Evolutionary conservation across 192 early-diverging fungal species (phyloP).

Genomic region (Linnemannia hyalina): DNA sequence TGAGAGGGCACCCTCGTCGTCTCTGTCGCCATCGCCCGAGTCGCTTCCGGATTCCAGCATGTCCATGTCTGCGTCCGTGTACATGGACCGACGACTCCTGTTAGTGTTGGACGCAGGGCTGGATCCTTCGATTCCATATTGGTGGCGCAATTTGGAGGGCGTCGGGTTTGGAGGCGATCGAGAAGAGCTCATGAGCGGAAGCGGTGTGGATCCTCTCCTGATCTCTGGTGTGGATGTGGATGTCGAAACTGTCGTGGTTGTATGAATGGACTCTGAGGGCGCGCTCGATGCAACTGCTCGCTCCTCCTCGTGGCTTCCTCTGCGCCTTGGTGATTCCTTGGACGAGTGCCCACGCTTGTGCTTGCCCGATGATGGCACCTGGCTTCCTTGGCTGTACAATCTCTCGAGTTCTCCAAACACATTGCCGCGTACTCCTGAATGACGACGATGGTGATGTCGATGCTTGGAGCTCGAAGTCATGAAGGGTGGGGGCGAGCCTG

Average conservation of each 20-base stretch:
- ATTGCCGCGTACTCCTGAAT: slow-evolving; percentile 34
- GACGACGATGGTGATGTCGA: slow-evolving; percentile 20
- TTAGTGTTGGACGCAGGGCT: slow-evolving; percentile 32
- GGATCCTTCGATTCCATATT: not conserved
- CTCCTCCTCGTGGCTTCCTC: not conserved
- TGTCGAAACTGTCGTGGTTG: slow-evolving; percentile 9
- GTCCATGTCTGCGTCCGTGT: slow-evolving; percentile 20
- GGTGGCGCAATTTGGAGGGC: slow-evolving; percentile 19
- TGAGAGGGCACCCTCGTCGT: not conserved
- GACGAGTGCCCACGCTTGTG: slow-evolving; percentile 2
- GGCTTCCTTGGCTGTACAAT: slow-evolving; percentile 34
- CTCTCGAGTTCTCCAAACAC: slow-evolving; percentile 54
- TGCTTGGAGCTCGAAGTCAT: slow-evolving; percentile 32
- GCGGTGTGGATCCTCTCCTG: slow-evolving; percentile 2
- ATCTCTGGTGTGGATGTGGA: slow-evolving; percentile 29
- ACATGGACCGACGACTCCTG: slow-evolving; percentile 30
- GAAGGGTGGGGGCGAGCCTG: slow-evolving; percentile 43
- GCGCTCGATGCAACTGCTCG: not conserved
- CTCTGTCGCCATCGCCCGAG: not conserved
- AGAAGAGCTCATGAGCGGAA: not conserved
- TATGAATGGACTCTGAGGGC: not conserved
- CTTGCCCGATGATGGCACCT: not conserved
- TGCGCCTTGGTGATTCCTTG: slow-evolving; percentile 14
- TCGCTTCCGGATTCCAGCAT: slow-evolving; percentile 25
- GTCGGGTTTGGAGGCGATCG: slow-evolving; percentile 36